Base-by-base conservation (phyloP, 768 basidiomycete species). In the Agaricus blazei region DNA sequence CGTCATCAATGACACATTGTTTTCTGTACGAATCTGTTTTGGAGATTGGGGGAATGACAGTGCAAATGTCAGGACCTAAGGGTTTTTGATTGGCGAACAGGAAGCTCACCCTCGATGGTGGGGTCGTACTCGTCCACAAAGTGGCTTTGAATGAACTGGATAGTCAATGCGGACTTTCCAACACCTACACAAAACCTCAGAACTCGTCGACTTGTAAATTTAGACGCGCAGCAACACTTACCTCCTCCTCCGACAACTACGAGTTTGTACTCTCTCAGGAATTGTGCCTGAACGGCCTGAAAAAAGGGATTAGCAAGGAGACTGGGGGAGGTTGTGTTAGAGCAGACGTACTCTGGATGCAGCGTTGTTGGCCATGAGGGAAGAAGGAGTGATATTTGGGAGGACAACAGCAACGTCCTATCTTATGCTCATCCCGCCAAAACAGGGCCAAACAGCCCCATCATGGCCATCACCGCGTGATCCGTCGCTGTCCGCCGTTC, bases 201-300 rank as follows among this genome's bases (percentile, higher is more conserved):
- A 24, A 26, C n/a, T 26, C 7, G n/a, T 8, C 47, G 48, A 1
- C 38, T 19, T 27, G 19, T 34, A 23, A 38, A 36, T 8, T 8
- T 15, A 36, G 50, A 48, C 47, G 48, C 54, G 34, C 26, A 38
- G 42, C 37, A 19, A 58, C 12, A 54, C 52, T 31, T 29, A 89
- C 94, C 95, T 82, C 95, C 96, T 67, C 96, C 96, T 48, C 96
- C 96, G 59, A 98, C 96, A 60, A 98, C 96, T 60, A 98, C 96
- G 57, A 98, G 85, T 78, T 98, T 98, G 77, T 98, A 98, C 70
- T 98, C 96, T 64, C 95, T 79, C 71, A 98, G 75, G 77, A 93
- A 93, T 67, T 88, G 87, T 60, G 90, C 88, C 87, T 92, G 64
- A 51, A 58, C 43, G 59, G 51, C 60, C 42, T 49, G 38, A 58